Evolutionary conservation across 2,329 filamentous ascomycete genomes (phyloP).

Genomic region (Diaporthe citri): DNA sequence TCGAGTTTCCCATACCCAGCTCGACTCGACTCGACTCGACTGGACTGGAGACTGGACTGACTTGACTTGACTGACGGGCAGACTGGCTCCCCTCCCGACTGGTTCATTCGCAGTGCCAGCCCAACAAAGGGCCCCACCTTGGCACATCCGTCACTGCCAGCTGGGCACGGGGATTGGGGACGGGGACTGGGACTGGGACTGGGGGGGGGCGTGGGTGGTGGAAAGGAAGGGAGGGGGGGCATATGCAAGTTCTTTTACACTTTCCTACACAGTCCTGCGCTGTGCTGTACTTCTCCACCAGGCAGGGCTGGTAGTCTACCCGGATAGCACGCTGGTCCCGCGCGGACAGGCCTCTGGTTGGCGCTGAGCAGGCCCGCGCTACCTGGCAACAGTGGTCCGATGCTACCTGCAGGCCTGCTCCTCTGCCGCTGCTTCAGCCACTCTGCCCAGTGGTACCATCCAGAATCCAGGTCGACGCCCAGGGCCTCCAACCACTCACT

Average conservation of each 20-base stretch:
- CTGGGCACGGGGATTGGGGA: slow-evolving; percentile 14
- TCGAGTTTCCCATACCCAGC: slow-evolving; percentile 6
- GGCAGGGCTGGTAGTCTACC: slow-evolving; percentile 16
- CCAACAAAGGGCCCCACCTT: slow-evolving; percentile 29
- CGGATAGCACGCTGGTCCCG: background rate
- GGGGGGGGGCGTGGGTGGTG: background rate
- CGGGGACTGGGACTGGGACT: slow-evolving; percentile 7
- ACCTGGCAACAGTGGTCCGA: slow-evolving; percentile 28
- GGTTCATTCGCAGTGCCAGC: slow-evolving; percentile 14
- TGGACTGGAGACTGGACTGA: slow-evolving; percentile 1
- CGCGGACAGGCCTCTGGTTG: slow-evolving; percentile 26
- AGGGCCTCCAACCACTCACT: background rate
- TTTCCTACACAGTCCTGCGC: slow-evolving; percentile 15
- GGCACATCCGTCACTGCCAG: slow-evolving; percentile 25
- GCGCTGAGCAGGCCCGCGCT: slow-evolving; percentile 21
- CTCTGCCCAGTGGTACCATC: slow-evolving; percentile 21
- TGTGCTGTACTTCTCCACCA: slow-evolving; percentile 23
- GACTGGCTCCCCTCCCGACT: slow-evolving; percentile 25
- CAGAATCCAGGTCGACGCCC: background rate
- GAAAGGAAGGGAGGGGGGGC: background rate
- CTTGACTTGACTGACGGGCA: slow-evolving; percentile 17
- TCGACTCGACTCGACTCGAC: slow-evolving; percentile 9
- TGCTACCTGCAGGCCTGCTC: slow-evolving; percentile 21
- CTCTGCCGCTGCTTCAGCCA: slow-evolving; percentile 23
- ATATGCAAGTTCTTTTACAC: slow-evolving; percentile 24